Conservation (phyloP, 306 rosid genomes). For the Pyrus betulifolia region DNA sequence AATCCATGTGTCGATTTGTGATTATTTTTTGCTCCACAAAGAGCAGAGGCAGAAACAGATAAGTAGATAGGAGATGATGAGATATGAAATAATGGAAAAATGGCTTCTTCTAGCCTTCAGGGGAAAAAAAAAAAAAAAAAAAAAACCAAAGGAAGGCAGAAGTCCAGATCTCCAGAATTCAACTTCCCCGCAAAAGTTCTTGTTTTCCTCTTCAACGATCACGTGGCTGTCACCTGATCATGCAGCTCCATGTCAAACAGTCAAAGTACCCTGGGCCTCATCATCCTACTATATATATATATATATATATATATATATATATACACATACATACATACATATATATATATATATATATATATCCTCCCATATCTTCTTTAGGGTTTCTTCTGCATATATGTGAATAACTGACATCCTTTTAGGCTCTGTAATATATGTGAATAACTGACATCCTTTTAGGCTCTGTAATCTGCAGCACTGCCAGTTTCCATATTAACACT, state of each 20-base stretch:
- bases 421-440: not conserved
- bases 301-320: too few species aligned
- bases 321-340: too few species aligned
- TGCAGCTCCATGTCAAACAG: slow-evolving; percentile 23
- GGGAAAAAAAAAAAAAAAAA: too few species aligned
- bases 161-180: not conserved
- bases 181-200: not conserved
- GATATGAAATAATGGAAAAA: not conserved
- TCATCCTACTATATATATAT: not conserved
- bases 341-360: too few species aligned
- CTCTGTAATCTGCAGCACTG: not conserved
- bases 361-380: not conserved
- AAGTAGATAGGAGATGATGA: not conserved
- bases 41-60: not conserved
- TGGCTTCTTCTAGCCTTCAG: not conserved
- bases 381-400: not conserved
- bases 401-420: slow-evolving; percentile 2
- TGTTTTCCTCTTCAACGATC: slow-evolving; percentile 18
- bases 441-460: slow-evolving; percentile 5
- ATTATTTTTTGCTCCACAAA: too few species aligned
- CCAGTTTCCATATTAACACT: not conserved
- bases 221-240: slow-evolving; percentile 51
- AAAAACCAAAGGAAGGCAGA: not conserved
- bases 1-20: too few species aligned
- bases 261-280: not conserved